These are phyloP conservation scores for Phylloporus rhodoxanthus DNA, from an alignment of 768 basidiomycete species.

Conservation along the genomic window DNA sequence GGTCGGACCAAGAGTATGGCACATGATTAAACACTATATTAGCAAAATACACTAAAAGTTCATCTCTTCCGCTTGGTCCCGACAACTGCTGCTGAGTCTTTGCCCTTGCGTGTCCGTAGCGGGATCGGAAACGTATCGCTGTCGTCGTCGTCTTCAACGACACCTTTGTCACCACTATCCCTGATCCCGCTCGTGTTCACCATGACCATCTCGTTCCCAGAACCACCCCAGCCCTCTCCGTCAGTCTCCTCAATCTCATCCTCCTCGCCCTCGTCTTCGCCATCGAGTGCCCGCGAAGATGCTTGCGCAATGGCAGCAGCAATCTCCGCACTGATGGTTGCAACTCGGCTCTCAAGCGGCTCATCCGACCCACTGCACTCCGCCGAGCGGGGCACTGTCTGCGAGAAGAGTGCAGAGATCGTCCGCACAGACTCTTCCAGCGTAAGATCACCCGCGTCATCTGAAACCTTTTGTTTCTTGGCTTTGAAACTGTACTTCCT, in stretches of 20 bases:
- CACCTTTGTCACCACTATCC: constrained; percentile 27
- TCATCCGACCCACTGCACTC: constrained; percentile 33
- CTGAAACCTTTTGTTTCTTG: constrained; percentile 52
- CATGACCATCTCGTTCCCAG: constrained; percentile 45
- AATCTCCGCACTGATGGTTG: constrained; percentile 75
- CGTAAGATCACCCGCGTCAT: constrained; percentile 51
- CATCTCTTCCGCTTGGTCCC: constrained; percentile 66
- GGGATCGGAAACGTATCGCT: constrained; percentile 66
- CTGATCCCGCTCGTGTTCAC: constrained; percentile 60
- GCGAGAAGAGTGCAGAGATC: constrained; percentile 61
- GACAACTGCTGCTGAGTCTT: constrained; percentile 40
- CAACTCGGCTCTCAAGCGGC: constrained; percentile 56
- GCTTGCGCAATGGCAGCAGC: constrained; percentile 76
- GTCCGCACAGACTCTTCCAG: constrained; percentile 70
- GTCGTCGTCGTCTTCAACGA: constrained; percentile 66
- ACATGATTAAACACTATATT: constrained; percentile 17
- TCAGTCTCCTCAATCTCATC: constrained; percentile 37
- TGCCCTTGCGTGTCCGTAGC: constrained; percentile 61
- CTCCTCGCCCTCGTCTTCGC: constrained; percentile 43
- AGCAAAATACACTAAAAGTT: constrained; percentile 20
- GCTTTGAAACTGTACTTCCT: constrained; percentile 79
- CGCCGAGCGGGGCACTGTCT: constrained; percentile 36
- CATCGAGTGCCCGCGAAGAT: constrained; percentile 54
- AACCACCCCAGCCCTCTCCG: constrained; percentile 36
- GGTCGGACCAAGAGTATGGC: neutral